Conservation (phyloP, 306 rosid genomes). For the Cucumis hystrix region DNA sequence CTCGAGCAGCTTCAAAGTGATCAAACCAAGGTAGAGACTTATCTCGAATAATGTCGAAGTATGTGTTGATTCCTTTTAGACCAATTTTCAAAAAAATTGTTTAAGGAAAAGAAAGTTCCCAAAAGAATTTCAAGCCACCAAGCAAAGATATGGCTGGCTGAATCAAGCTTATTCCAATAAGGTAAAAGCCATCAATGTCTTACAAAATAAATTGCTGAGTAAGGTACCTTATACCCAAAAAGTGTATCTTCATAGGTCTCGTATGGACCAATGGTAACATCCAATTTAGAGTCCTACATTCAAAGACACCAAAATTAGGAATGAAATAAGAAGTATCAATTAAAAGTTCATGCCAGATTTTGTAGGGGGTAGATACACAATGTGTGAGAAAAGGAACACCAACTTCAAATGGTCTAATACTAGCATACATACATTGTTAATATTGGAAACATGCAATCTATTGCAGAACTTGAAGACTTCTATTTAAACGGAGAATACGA, state of each 20-base stretch:
- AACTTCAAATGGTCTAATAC: background rate
- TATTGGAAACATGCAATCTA: background rate
- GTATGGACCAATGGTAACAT: conserved; percentile 89
- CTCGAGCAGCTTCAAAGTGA: no score
- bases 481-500: background rate
- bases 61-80: no score
- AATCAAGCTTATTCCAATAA: background rate
- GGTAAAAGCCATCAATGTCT: background rate
- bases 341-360: background rate
- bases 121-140: background rate
- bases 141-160: background rate
- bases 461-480: background rate
- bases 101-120: background rate
- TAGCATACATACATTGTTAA: background rate
- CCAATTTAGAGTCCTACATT: conserved; percentile 74
- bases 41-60: no score
- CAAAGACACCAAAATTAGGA: background rate
- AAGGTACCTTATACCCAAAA: conserved; percentile 78
- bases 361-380: background rate
- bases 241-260: conserved; percentile 87
- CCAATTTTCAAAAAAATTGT: background rate
- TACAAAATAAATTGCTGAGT: background rate
- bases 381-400: background rate
- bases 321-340: background rate
- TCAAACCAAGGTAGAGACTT: no score